phyloP scores from a whole-genome alignment of 345 rosid genomes.

The Salix arbutifolia region DNA sequence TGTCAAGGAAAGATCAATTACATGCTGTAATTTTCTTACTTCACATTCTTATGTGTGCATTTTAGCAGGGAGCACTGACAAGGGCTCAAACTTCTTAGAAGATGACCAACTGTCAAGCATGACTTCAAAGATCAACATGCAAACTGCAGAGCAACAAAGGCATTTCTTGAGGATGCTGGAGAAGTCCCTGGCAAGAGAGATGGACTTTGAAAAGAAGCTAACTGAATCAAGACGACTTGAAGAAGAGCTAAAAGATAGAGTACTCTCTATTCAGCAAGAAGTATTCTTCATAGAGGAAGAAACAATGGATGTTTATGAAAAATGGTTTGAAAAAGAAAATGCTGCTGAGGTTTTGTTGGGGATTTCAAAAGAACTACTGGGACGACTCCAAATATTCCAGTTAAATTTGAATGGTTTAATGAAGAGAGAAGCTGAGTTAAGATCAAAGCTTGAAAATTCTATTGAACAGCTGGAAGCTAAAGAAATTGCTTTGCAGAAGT shows the following conservation, averaged over 20 bases:
- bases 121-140: constrained; percentile 55
- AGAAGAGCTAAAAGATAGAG: constrained; percentile 47
- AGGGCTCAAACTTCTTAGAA: constrained; percentile 22
- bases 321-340: constrained; percentile 68
- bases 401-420: constrained; percentile 58
- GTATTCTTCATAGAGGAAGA: constrained; percentile 63
- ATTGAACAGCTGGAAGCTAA: constrained; percentile 47
- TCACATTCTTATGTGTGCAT: constrained; percentile 16
- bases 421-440: constrained; percentile 52
- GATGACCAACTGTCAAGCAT: constrained; percentile 38
- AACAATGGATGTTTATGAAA: constrained; percentile 43
- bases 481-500: constrained; percentile 49
- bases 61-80: constrained; percentile 47
- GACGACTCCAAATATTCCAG: constrained; percentile 57
- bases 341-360: constrained; percentile 64
- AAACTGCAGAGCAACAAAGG: constrained; percentile 79
- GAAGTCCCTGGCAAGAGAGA: constrained; percentile 88
- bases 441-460: constrained; percentile 43
- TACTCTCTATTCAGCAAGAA: constrained; percentile 55
- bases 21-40: background rate
- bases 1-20: constrained; percentile 6
- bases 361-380: constrained; percentile 62
- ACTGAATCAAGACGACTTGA: constrained; percentile 59
- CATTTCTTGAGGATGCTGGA: constrained; percentile 83
- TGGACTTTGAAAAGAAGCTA: constrained; percentile 82